A percentile compares a stretch with the other conserved stretches of the same genome.
These are phyloP conservation scores for Xylaria sp. DNA, from an alignment of 2,329 filamentous ascomycete species.

Conservation along the genomic window DNA sequence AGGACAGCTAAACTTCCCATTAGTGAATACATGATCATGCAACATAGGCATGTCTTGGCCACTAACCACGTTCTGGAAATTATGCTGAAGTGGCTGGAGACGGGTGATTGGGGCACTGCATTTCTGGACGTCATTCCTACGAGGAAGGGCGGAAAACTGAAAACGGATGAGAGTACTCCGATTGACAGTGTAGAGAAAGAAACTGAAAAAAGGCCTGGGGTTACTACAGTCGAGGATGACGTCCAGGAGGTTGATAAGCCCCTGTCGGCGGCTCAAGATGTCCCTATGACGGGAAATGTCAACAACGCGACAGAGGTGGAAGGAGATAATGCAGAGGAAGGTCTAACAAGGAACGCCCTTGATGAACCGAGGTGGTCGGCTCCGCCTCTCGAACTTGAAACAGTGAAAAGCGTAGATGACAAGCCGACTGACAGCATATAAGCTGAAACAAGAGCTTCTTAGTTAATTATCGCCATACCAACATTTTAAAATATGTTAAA, in stretches of 20 bases:
- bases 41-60: slow-evolving; percentile 83
- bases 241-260: slow-evolving; percentile 10
- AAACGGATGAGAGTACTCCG: slow-evolving; percentile 48
- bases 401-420: background rate
- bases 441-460: slow-evolving; percentile 13
- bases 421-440: slow-evolving; percentile 1
- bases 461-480: background rate
- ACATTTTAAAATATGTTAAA: background rate
- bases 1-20: slow-evolving; percentile 93
- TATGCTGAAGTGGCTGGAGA: slow-evolving; percentile 92
- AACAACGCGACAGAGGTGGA: slow-evolving; percentile 24
- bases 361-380: slow-evolving; percentile 41
- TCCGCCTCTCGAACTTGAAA: slow-evolving; percentile 34
- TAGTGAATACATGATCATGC: slow-evolving; percentile 93
- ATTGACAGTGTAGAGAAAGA: slow-evolving; percentile 15
- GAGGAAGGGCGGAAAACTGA: slow-evolving; percentile 83
- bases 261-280: slow-evolving; percentile 11
- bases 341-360: slow-evolving; percentile 39
- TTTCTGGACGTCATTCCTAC: slow-evolving; percentile 91
- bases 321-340: slow-evolving; percentile 40
- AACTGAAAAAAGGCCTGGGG: background rate
- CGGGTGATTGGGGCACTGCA: slow-evolving; percentile 88
- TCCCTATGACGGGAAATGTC: slow-evolving; percentile 4
- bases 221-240: slow-evolving; percentile 14
- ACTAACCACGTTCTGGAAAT: slow-evolving; percentile 98